Evolutionary conservation across 2,329 filamentous ascomycete species (phyloP).

Genomic region (Exutisphaerella laricina): DNA sequence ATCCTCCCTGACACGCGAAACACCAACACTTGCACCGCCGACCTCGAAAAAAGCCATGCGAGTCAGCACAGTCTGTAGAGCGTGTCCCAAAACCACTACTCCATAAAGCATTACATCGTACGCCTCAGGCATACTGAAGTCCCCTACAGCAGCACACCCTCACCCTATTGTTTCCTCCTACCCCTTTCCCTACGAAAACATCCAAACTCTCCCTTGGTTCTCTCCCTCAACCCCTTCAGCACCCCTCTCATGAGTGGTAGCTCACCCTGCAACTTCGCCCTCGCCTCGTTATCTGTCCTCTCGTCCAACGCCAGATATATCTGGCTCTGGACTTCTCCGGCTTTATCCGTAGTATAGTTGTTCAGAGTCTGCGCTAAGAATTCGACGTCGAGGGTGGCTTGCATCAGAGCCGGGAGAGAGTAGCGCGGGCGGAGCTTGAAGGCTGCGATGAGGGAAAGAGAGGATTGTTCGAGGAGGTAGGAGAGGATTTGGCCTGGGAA

Average conservation of each 20-base stretch:
- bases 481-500: constrained; percentile 79
- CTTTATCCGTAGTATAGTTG: constrained; percentile 79
- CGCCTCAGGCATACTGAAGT: no score
- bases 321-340: constrained; percentile 74
- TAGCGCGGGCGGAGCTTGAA: constrained; percentile 64
- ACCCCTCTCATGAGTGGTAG: constrained; percentile 82
- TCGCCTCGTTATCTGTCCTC: constrained; percentile 80
- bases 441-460: constrained; percentile 70
- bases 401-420: constrained; percentile 78
- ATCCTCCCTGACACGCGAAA: no score
- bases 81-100: no score
- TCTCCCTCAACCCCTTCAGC: constrained; percentile 76
- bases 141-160: no score
- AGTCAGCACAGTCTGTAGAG: no score
- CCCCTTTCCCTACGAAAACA: constrained; percentile 29
- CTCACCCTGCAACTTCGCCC: constrained; percentile 74
- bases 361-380: constrained; percentile 91
- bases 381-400: constrained; percentile 94
- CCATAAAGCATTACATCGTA: no score
- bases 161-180: constrained; percentile 11
- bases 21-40: no score
- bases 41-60: no score
- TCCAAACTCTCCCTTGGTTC: constrained; percentile 72
- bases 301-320: constrained; percentile 89
- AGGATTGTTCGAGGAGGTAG: constrained; percentile 77